Conservation (phyloP, 805 yeast species). For the Zygotorulaspora danielsina region DNA sequence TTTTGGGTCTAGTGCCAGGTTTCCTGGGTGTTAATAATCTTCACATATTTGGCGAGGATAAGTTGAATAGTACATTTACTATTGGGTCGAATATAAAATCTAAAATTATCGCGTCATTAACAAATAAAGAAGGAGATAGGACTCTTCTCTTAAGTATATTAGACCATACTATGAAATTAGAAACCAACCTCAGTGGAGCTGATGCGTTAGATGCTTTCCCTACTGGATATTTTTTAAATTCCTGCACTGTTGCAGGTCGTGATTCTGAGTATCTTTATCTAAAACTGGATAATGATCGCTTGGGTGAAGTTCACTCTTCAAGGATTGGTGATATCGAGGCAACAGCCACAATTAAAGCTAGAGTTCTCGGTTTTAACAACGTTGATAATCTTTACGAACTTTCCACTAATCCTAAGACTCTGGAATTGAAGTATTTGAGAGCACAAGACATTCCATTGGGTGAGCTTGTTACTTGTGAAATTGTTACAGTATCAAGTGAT, state of each 20-base stretch:
- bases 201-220: constrained; percentile 64
- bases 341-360: constrained; percentile 57
- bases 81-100: constrained; percentile 64
- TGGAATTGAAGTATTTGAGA: constrained; percentile 63
- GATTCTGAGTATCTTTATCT: constrained; percentile 56
- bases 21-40: constrained; percentile 66
- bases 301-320: constrained; percentile 78
- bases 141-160: constrained; percentile 56
- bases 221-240: constrained; percentile 58
- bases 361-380: constrained; percentile 66
- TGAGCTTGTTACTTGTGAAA: constrained; percentile 57
- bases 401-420: constrained; percentile 61
- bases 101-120: constrained; percentile 62
- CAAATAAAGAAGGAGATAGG: constrained; percentile 49
- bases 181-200: constrained; percentile 8
- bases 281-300: constrained; percentile 49
- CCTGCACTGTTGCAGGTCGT: constrained; percentile 54
- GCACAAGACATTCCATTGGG: constrained; percentile 76
- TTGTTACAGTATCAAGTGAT: constrained; percentile 48
- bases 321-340: constrained; percentile 49
- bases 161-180: constrained; percentile 46
- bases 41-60: constrained; percentile 42
- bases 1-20: constrained; percentile 70
- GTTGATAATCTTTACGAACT: constrained; percentile 65
- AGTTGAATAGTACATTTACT: constrained; percentile 57